Percentiles rank a stretch among this genome's conserved stretches.
phyloP scores from a whole-genome alignment of 2,329 filamentous ascomycete species.

The Penicillium sp. region DNA sequence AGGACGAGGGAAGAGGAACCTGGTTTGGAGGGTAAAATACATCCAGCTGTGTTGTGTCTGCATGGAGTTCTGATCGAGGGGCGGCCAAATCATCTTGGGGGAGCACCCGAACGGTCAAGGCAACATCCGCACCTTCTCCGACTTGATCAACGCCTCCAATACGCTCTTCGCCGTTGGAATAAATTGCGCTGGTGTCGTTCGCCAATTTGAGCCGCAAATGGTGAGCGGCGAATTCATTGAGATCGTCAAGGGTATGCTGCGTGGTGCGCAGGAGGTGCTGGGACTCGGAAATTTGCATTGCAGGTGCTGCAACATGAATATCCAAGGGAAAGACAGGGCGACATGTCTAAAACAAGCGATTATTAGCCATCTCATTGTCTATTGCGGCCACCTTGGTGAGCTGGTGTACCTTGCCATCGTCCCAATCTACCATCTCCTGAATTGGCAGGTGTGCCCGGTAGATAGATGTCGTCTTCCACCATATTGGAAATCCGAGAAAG shows the following conservation, averaged over 20 bases:
- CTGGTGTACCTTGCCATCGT: slow-evolving; percentile 72
- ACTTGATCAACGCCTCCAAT: slow-evolving; percentile 2
- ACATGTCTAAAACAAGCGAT: slow-evolving; percentile 63
- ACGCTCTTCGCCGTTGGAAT: slow-evolving; percentile 10
- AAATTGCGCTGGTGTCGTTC: slow-evolving; percentile 28
- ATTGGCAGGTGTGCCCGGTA: slow-evolving; percentile 83
- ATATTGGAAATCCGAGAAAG: slow-evolving; percentile 83
- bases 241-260: slow-evolving; percentile 80
- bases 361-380: slow-evolving; percentile 4
- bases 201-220: slow-evolving; percentile 72
- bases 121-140: slow-evolving; percentile 46
- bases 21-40: slow-evolving; percentile 73
- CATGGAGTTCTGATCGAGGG: slow-evolving; percentile 63
- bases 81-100: slow-evolving; percentile 51
- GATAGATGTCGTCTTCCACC: slow-evolving; percentile 93
- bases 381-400: neutral
- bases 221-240: slow-evolving; percentile 82
- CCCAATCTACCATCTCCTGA: slow-evolving; percentile 86
- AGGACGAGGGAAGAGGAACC: slow-evolving; percentile 65
- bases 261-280: slow-evolving; percentile 75
- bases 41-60: slow-evolving; percentile 70
- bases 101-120: slow-evolving; percentile 69
- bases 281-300: slow-evolving; percentile 65
- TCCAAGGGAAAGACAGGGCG: slow-evolving; percentile 83
- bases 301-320: slow-evolving; percentile 72